These are phyloP conservation scores for Immersiella caudata DNA, from an alignment of 495 filamentous ascomycete species.

Conservation along the genomic window DNA sequence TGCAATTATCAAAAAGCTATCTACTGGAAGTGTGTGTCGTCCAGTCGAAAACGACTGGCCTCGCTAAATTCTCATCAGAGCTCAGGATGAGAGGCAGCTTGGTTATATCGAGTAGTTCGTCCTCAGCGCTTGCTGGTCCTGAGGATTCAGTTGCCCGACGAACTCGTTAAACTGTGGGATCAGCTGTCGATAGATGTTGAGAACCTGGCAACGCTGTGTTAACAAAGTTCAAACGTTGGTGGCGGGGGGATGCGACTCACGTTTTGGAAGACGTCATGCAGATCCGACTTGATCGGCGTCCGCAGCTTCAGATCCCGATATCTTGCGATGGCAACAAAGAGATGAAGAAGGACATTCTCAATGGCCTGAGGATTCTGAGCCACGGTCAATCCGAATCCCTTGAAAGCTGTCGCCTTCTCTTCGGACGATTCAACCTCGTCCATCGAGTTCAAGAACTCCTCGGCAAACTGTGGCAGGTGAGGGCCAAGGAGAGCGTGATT, in stretches of 20 bases:
- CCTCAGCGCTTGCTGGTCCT: conserved; percentile 58
- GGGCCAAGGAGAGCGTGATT: conserved; percentile 76
- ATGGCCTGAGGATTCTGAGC: conserved; percentile 88
- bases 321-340: conserved; percentile 81
- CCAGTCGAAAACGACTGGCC: background rate
- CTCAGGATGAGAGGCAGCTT: background rate
- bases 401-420: conserved; percentile 91
- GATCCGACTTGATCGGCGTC: conserved; percentile 48
- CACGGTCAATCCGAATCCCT: conserved; percentile 84
- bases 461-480: conserved; percentile 77
- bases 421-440: conserved; percentile 83
- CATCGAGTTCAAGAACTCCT: conserved; percentile 79
- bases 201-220: conserved; percentile 54
- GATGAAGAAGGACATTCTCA: conserved; percentile 79
- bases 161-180: conserved; percentile 86
- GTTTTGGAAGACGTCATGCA: conserved; percentile 53
- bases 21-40: background rate
- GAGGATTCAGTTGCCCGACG: conserved; percentile 65
- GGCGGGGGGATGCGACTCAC: conserved; percentile 27
- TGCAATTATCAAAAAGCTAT: conserved; percentile 7
- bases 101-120: conserved; percentile 43
- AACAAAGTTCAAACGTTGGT: background rate
- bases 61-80: background rate
- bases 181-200: conserved; percentile 79
- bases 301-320: conserved; percentile 62